Conservation (phyloP, 2,329 filamentous ascomycete species). For the Zalaria sp. region DNA sequence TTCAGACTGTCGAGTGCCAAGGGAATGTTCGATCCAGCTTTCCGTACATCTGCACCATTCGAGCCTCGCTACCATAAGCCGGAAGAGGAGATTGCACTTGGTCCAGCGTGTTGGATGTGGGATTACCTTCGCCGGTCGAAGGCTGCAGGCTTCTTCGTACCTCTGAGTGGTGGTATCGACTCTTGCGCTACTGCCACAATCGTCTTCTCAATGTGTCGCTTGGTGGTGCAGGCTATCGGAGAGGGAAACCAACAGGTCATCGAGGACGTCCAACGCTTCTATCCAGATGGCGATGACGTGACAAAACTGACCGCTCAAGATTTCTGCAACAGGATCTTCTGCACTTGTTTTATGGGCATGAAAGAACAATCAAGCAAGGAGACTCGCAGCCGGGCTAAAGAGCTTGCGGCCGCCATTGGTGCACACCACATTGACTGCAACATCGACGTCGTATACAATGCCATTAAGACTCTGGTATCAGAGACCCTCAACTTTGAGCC, state of each 20-base stretch:
- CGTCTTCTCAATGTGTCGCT: constrained; percentile 33
- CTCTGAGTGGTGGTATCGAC: constrained; percentile 48
- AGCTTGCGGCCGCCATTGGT: constrained; percentile 48
- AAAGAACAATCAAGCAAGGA: constrained; percentile 49
- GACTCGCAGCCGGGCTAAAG: constrained; percentile 51
- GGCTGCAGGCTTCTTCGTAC: constrained; percentile 41
- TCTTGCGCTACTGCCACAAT: constrained; percentile 41
- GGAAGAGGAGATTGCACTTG: constrained; percentile 54
- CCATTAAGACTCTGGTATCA: constrained; percentile 45
- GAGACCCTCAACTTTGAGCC: constrained; percentile 46
- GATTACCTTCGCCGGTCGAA: constrained; percentile 42
- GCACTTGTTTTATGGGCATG: constrained; percentile 58
- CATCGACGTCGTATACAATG: constrained; percentile 53
- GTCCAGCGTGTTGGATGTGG: constrained; percentile 53
- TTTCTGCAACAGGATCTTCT: constrained; percentile 44
- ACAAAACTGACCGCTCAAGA: constrained; percentile 39
- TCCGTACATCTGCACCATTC: constrained; percentile 31
- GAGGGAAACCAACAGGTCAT: constrained; percentile 41
- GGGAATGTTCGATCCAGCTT: constrained; percentile 11
- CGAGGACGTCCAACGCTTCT: constrained; percentile 37
- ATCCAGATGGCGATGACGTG: constrained; percentile 33
- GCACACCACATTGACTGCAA: constrained; percentile 59
- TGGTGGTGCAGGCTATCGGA: constrained; percentile 40
- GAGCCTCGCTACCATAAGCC: constrained; percentile 42
- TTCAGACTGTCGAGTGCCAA: constrained; percentile 26